A percentile compares a stretch with the other conserved stretches of the same genome.
Conservation (phyloP, 768 basidiomycete genomes). For the Postia placenta region DNA sequence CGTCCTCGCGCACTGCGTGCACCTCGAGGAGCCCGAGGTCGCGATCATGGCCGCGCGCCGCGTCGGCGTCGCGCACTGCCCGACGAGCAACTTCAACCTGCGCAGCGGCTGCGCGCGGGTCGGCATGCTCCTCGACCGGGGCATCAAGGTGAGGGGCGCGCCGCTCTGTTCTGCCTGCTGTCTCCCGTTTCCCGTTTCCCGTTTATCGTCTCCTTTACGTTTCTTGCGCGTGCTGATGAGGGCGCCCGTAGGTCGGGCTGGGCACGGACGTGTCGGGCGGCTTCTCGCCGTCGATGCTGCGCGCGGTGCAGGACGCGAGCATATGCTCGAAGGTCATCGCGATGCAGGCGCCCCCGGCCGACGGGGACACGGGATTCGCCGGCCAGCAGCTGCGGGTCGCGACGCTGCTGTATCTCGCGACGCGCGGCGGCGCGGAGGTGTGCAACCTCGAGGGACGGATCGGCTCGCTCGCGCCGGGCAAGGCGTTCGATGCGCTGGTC, state of each 20-base stretch:
- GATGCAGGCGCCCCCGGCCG: slow-evolving; percentile 29
- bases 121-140: slow-evolving; percentile 71
- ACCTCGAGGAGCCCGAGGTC: slow-evolving; percentile 69
- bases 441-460: slow-evolving; percentile 62
- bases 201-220: background rate
- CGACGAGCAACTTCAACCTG: slow-evolving; percentile 89
- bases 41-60: slow-evolving; percentile 55
- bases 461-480: slow-evolving; percentile 76
- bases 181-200: background rate
- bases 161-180: background rate
- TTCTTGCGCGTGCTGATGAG: background rate
- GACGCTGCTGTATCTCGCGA: slow-evolving; percentile 85
- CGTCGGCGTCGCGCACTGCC: slow-evolving; percentile 88
- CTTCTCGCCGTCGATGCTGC: slow-evolving; percentile 74
- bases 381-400: slow-evolving; percentile 64
- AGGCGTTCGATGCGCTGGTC: slow-evolving; percentile 86
- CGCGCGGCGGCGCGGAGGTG: slow-evolving; percentile 83
- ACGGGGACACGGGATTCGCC: slow-evolving; percentile 32
- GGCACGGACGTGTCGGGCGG: slow-evolving; percentile 94
- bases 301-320: slow-evolving; percentile 67
- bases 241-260: slow-evolving; percentile 85
- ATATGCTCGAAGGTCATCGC: slow-evolving; percentile 74
- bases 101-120: slow-evolving; percentile 81
- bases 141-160: slow-evolving; percentile 61
- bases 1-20: slow-evolving; percentile 83